Conservation (phyloP, 2,329 filamentous ascomycete species). For the Xylaria polymorpha region DNA sequence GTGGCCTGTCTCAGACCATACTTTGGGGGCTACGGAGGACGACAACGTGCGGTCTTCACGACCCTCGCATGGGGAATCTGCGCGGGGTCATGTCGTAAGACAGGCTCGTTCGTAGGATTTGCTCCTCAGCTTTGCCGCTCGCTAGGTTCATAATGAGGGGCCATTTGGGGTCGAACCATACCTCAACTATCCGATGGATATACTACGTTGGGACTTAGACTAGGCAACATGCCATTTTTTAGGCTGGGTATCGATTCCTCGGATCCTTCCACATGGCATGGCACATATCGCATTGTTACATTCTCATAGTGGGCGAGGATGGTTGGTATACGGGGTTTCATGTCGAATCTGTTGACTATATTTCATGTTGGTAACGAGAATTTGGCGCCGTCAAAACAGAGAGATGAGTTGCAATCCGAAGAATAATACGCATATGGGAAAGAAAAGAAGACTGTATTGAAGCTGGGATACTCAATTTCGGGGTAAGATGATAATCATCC, state of each 20-base stretch:
- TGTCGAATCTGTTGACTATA: neutral
- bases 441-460: too few species aligned
- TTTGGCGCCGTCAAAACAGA: neutral
- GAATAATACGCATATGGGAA: too few species aligned
- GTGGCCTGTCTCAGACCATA: neutral
- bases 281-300: neutral
- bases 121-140: neutral
- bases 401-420: neutral
- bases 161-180: neutral
- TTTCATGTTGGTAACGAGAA: neutral
- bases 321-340: neutral
- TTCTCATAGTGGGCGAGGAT: neutral
- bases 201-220: neutral
- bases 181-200: neutral
- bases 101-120: conserved; percentile 4
- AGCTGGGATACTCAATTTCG: too few species aligned
- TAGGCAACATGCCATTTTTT: neutral
- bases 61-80: conserved; percentile 11
- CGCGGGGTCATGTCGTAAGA: conserved; percentile 17
- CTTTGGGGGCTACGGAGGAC: neutral
- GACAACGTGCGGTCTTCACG: neutral
- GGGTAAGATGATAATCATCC: too few species aligned
- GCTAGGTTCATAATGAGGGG: neutral
- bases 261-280: neutral
- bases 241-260: neutral